Base-by-base conservation (phyloP, 805 yeast genomes). In the Osmozyma mogii region DNA sequence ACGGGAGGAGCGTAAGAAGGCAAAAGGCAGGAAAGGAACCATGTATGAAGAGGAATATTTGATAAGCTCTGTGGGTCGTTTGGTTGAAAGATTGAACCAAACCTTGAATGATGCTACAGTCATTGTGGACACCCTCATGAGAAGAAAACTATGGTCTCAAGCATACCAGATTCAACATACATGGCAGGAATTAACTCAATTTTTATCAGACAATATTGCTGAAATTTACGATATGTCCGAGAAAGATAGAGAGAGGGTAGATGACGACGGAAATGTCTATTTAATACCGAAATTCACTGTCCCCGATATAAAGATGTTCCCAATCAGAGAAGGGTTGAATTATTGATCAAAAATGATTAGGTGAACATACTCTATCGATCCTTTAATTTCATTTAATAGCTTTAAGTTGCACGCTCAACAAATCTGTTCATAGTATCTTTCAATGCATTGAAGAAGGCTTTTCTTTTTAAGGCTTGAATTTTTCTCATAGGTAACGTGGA, bases 11-110 rank as follows among this genome's bases (percentile, higher is more conserved):
- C 75, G 98, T 47, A 92, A 92, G 61, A 72, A 77, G 36, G 99
- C 98, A 2, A 75, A 95, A 45, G 99, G 99, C 36, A 85, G 94
- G 65, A 92, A 92, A 61, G 97, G 97, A 27, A 89, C 96, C 5
- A 82, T 92, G 13, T 92, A 92, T 49, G 99, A 92, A 55, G 98
- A 92, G 53, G 97, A 92, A 53, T 92, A 92, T 54, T 70, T 92
- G 33, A 78, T 92, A 27, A 75, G 74, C 43, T 88, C 96, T 3
- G 76, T 84, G 35, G 92, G 95, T 4, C 75, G 99, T 50, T 68
- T 92, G 51, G 57, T 85, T 19, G 96, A 85, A 32, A 73, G 98
- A 44, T 57, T 92, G 34, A 71, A 74, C 25, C 76, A 72, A 41
- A 81, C 95, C 0, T 71, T 73, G 41, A 64, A 74, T 0, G 98